Base-by-base conservation (phyloP, 2,329 filamentous ascomycete genomes). In the Penicillium italicum region DNA sequence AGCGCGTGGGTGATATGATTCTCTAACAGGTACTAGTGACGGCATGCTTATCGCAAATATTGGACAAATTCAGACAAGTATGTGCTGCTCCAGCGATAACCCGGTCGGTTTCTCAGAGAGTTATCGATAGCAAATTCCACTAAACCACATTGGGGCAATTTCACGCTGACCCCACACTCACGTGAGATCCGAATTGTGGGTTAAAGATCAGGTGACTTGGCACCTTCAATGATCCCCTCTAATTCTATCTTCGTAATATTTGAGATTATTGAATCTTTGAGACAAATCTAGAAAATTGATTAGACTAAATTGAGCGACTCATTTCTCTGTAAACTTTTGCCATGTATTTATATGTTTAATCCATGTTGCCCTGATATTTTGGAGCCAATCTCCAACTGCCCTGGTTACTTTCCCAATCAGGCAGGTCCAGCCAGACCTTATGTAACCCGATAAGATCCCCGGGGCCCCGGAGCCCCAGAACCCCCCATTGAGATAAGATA, bases 351-450 rank as follows among this genome's bases (percentile, higher is more conserved):
- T 20, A 16, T 28, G 12, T 20, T 45, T 7, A 6, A 26, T 28
- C 2, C 31, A 20, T 30, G 12, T 30, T 46, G 31, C 16, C 20
- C 42, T n/a, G 3, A 49, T 53, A 11, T 20, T 9, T 5, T 2
- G 11, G 22, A 30, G 38, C 31, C 31, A 43, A 44, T 50, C 46
- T 45, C 38, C 38, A 34, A 50, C 20, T 46, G 47, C 43, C 24
- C 28, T 45, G 31, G n/a, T 22, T 30, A 49, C 41, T 62, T 49
- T 58, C 68, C 67, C 34, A 53, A 66, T 60, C 44, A 36, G 65
- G 69, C 56, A 71, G 48, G 69, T 71, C 58, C 69, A 69, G 45
- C 62, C 69, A 55, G 58, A 47, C 5, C 26, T 56, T 55, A 46
- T 47, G 48, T 44, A 38, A 36, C 36, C n/a, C 50, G 58, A 64